Percentiles rank a stretch among this genome's conserved stretches.
phyloP scores from a whole-genome alignment of 176 grass and related monocot species.

The Rhynchospora breviuscula region DNA sequence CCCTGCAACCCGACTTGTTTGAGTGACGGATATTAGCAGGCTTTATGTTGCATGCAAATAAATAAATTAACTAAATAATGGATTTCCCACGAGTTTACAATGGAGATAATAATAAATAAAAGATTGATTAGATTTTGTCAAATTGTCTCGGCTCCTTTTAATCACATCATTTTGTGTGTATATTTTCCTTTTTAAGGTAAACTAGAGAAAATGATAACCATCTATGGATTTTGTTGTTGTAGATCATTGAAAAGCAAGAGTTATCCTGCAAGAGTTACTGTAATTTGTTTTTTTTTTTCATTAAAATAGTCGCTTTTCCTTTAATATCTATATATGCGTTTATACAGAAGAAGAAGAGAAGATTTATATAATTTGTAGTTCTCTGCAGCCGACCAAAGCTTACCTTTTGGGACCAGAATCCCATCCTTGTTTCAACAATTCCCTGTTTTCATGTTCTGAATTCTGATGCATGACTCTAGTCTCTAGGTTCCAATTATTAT shows the following conservation, averaged over 20 bases:
- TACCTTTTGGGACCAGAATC: not conserved
- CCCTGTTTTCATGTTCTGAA: not conserved
- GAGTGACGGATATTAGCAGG: conserved; percentile 9
- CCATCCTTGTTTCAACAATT: not conserved
- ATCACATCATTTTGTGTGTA: no score
- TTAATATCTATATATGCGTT: no score
- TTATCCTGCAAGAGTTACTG: not conserved
- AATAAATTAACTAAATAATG: not conserved
- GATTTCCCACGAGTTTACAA: no score
- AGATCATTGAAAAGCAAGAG: not conserved
- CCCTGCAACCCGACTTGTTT: conserved; percentile 55
- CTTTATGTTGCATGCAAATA: not conserved
- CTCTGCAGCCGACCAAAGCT: not conserved
- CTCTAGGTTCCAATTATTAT: not conserved
- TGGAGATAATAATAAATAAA: not conserved
- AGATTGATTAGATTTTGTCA: not conserved
- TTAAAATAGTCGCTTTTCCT: no score
- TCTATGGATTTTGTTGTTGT: not conserved
- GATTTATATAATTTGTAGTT: not conserved
- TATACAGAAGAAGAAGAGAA: not conserved
- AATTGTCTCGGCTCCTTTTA: no score
- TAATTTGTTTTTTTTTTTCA: no score
- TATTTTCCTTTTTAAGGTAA: no score
- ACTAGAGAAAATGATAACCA: no score
- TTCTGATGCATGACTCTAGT: not conserved